These are phyloP conservation scores for Kalanchoe fedtschenkoi DNA, from an alignment of 164 flowering plant genomes.

Conservation along the genomic window DNA sequence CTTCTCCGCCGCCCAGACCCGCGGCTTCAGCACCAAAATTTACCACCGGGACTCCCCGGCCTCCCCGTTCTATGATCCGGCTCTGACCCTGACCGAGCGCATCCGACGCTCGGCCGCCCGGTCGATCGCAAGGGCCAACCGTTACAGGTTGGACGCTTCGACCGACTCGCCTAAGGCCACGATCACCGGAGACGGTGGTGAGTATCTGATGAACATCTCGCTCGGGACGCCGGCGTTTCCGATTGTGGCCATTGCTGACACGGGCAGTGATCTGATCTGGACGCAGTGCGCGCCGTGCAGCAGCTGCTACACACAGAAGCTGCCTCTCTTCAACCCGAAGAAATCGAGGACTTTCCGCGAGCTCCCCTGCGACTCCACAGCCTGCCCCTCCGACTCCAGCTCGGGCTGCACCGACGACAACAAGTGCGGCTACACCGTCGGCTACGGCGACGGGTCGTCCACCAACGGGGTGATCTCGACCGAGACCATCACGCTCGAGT, in stretches of 20 bases:
- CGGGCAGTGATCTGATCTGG: neutral
- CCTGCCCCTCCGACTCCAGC: neutral
- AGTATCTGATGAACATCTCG: neutral
- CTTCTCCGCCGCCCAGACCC: no score
- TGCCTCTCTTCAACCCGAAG: neutral
- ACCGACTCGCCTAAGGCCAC: neutral
- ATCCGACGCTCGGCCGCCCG: no score
- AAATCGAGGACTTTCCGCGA: neutral
- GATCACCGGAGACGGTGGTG: neutral
- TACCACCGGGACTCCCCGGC: no score
- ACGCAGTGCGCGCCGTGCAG: neutral
- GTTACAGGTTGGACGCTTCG: no score
- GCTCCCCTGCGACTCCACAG: neutral
- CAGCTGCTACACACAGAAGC: neutral
- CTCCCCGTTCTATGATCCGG: no score
- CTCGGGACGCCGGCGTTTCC: neutral
- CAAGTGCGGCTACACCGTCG: slow-evolving; percentile 16
- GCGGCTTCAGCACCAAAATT: no score
- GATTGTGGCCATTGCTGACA: neutral
- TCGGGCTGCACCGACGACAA: neutral
- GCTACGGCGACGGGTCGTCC: slow-evolving; percentile 31
- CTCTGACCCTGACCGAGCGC: no score
- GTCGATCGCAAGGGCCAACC: no score
- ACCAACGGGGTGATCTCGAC: slow-evolving; percentile 23
- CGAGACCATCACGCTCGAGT: slow-evolving; percentile 29